A percentile compares a stretch with the other conserved stretches of the same genome.
phyloP scores from a whole-genome alignment of 1,139 yeast genomes.

The Yamadazyma diddensiae region DNA sequence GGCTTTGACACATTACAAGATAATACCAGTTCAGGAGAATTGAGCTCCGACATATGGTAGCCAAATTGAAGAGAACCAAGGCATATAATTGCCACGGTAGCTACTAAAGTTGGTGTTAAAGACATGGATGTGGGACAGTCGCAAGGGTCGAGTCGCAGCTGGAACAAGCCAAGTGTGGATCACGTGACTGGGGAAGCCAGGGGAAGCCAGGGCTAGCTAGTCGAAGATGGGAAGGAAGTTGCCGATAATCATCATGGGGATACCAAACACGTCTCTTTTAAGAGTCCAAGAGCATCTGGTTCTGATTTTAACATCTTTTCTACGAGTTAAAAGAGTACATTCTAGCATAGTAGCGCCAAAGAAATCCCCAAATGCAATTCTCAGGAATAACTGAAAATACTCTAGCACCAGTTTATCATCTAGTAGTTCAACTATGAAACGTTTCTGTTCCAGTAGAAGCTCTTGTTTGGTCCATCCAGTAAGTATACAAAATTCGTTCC shows the following conservation, averaged over 20 bases:
- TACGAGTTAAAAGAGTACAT: constrained; percentile 69
- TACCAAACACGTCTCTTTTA: constrained; percentile 61
- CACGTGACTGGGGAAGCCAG: too few species aligned
- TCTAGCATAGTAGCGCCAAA: constrained; percentile 88
- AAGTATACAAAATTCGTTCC: constrained; percentile 83
- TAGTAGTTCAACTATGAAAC: constrained; percentile 84
- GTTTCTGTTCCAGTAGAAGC: constrained; percentile 46
- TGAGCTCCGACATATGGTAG: constrained; percentile 50
- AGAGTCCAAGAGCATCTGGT: constrained; percentile 90
- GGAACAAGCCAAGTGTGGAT: too few species aligned
- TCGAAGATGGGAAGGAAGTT: constrained; percentile 76
- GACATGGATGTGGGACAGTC: too few species aligned
- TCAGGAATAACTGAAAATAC: constrained; percentile 80
- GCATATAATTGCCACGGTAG: constrained; percentile 36
- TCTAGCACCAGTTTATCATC: constrained; percentile 86
- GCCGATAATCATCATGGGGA: constrained; percentile 90
- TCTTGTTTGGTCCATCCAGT: constrained; percentile 87
- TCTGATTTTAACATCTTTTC: constrained; percentile 45
- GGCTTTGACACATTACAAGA: constrained; percentile 36
- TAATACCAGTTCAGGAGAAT: constrained; percentile 42
- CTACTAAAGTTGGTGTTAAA: constrained; percentile 13
- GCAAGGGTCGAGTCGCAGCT: too few species aligned
- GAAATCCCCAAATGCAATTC: constrained; percentile 89
- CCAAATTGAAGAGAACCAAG: constrained; percentile 49
- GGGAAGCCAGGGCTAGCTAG: too few species aligned